Conservation (phyloP, 2,329 filamentous ascomycete species). For the Ceratocystis ficicola region DNA sequence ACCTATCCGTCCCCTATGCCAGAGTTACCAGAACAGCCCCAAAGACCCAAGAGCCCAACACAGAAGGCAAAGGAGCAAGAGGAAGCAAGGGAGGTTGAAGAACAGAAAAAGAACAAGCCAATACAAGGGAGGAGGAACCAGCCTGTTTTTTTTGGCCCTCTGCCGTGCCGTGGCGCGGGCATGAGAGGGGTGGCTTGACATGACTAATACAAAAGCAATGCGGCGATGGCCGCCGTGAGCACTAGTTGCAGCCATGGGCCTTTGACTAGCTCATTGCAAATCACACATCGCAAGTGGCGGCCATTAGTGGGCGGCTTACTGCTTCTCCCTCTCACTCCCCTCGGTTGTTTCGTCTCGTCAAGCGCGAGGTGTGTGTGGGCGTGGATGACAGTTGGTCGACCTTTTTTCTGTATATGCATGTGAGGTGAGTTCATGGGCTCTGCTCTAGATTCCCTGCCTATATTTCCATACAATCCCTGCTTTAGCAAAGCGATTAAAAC, state of each 20-base stretch:
- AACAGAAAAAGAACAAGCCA: conserved; percentile 11
- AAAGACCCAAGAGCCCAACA: not conserved
- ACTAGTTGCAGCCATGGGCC: not conserved
- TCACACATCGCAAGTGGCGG: not conserved
- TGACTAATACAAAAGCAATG: not conserved
- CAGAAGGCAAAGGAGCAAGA: not conserved
- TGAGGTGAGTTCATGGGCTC: conserved; percentile 3
- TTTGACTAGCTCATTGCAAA: not conserved
- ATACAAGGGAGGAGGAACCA: not conserved
- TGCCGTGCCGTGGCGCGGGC: not conserved
- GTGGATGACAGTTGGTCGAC: not conserved
- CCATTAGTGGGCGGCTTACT: not conserved
- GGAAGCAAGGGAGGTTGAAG: conserved; percentile 7
- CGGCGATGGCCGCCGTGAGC: not conserved
- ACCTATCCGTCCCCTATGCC: not conserved
- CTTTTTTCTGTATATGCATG: not conserved
- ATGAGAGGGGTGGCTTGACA: not conserved
- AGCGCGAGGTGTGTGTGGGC: conserved; percentile 5
- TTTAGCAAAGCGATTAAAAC: not conserved
- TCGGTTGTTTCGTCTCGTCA: not conserved
- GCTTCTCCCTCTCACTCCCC: not conserved
- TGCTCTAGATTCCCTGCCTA: not conserved
- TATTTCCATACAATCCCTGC: conserved; percentile 9
- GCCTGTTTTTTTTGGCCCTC: not conserved
- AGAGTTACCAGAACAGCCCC: not conserved